Base-by-base conservation (phyloP, 2,329 filamentous ascomycete species). In the Podosphaera fusca region DNA sequence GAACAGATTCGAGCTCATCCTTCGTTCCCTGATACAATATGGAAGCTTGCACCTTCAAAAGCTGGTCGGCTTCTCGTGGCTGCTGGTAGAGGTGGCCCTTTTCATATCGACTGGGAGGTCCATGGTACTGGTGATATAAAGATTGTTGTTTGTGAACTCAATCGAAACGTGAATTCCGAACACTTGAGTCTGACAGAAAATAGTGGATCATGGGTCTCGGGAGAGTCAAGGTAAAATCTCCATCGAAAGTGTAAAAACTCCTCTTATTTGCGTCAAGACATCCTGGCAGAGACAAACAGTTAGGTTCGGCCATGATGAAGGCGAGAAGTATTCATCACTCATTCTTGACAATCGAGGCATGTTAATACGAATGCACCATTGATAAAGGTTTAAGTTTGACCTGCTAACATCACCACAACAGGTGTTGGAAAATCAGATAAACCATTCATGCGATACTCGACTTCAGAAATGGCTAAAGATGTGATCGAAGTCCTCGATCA, bases 201-300 rank as follows among this genome's bases (percentile, higher is more conserved):
- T 64, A 89, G 85, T 80, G 85, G 71, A 76, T 94, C 64, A 87
- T 87, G 81, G 87, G 87, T 60, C 75, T 94, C 2, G 86, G 82
- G 42, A 81, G 81, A 57, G 75, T 75, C 64, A 78, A 75, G 67
- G 64, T 63, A 60, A 56, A 58, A 30, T 2, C 10, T n/a, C 10
- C 7, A 4, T 34, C 7, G 40, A n/a, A 35, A 34, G 34, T 10
- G 10, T 10, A 7, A 21, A 29, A 38, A 31, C 12, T 40, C 3
- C 21, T 21, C 8, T 46, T 56, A 46, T 58, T 42, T 74, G 59
- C 74, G 9, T 21, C 42, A 40, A 77, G 65, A 74, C 78, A 49
- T 76, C 80, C 57, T 94, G 85, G 85, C 87, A 94, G 72, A 80
- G 85, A 56, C 87, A 94, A 67, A 92, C 83, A 8, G 79, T 83